Base-by-base conservation (phyloP, 192 early-diverging fungal genomes). In the Coemansia sp. region DNA sequence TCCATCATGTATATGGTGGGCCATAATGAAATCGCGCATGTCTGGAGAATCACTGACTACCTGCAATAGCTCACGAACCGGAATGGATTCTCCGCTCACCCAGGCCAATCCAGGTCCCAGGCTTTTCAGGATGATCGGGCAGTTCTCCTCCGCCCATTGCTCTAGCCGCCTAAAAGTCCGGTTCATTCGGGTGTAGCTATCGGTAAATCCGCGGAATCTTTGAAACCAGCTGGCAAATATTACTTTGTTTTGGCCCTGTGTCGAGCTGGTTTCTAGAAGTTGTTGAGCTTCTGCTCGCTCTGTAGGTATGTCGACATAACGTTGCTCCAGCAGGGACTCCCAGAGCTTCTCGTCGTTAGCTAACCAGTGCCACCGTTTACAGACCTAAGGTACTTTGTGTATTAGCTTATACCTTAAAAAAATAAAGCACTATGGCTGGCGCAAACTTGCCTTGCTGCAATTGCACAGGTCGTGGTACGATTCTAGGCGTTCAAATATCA, bases 1-100 rank as follows among this genome's bases (percentile, higher is more conserved):
- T 1, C 73, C 73, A 28, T 77, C 73, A 20, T 65, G 73, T 20
- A 77, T n/a, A 39, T 77, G 73, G 52, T 77, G 68, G 6, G 59
- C 57, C 26, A 70, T 70, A 11, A 77, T 59, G 48, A 77, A 77
- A 37, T 70, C 73, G 30, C 63, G 66, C 63, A 77, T 67, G 0
- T 57, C 65, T 2, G 57, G 55, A 1, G 73, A 77, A 39, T 69
- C 67, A 16, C 42, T 61, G 18, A 65, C 55, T n/a, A 77, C 68
- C 4, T 50, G 47, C 10, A 77, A 54, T 15, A 77, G 66, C 63
- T 77, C 68, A 9, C 73, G 23, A 11, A 69, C 68, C 1, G 73
- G 68, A 38, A 77, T 51, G 0, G 59, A 55, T 37, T 59, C 67
- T 11, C 55, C 36, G 38, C 63, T 52, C 59, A 69, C 69, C 73